phyloP scores from a whole-genome alignment of 768 basidiomycete species.

The Hirschioporus abietinus region DNA sequence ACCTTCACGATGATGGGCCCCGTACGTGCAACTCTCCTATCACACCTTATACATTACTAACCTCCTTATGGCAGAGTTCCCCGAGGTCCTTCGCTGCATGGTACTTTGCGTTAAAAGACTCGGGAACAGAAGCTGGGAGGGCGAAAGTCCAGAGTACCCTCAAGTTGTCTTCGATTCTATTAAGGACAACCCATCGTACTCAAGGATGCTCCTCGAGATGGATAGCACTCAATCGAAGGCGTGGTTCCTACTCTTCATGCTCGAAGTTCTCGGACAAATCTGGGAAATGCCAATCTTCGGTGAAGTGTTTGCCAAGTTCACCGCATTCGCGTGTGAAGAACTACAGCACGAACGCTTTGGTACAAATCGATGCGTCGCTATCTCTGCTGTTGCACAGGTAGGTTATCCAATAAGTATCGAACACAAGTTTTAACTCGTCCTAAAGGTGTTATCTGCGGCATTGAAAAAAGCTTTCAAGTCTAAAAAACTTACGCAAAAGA shows the following conservation, averaged over 20 bases:
- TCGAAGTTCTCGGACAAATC: conserved; percentile 55
- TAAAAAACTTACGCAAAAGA: conserved; percentile 22
- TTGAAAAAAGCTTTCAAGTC: conserved; percentile 26
- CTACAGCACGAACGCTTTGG: conserved; percentile 73
- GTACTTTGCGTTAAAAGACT: conserved; percentile 55
- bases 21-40: conserved; percentile 40
- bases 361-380: conserved; percentile 50
- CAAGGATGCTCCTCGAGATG: conserved; percentile 36
- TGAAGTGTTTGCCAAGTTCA: conserved; percentile 68
- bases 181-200: conserved; percentile 66
- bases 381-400: conserved; percentile 60
- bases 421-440: not conserved
- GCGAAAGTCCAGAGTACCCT: conserved; percentile 67
- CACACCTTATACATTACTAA: conserved; percentile 3
- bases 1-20: conserved; percentile 53
- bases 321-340: conserved; percentile 74
- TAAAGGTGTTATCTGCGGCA: conserved; percentile 26
- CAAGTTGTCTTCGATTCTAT: conserved; percentile 77
- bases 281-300: conserved; percentile 42
- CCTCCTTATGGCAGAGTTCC: conserved; percentile 43
- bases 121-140: conserved; percentile 57
- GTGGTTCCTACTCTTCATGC: conserved; percentile 61
- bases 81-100: conserved; percentile 52
- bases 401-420: conserved; percentile 21
- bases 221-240: conserved; percentile 30